These are phyloP conservation scores for Apiotrichum domesticum DNA, from an alignment of 1,284 basidiomycete genomes.

Conservation along the genomic window DNA sequence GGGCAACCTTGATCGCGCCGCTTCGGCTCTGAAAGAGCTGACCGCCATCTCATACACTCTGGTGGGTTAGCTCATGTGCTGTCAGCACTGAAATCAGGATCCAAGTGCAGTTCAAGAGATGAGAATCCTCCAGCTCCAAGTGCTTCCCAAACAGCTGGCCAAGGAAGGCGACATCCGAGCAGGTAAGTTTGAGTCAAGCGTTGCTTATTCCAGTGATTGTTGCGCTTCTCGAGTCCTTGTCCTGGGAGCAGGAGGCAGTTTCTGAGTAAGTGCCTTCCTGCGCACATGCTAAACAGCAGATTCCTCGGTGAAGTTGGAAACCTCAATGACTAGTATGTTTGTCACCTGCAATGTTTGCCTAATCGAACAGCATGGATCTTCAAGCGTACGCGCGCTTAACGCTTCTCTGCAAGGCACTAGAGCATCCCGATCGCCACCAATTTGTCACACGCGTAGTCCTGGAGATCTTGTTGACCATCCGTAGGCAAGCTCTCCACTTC, in stretches of 20 bases:
- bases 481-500: constrained; percentile 1
- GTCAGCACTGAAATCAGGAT: background rate
- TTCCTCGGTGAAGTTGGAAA: constrained; percentile 3
- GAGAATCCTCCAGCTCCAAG: constrained; percentile 4
- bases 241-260: constrained; percentile 3
- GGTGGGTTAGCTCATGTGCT: background rate
- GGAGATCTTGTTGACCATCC: constrained; percentile 1
- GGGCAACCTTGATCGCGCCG: background rate
- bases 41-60: background rate
- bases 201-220: background rate
- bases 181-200: background rate
- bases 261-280: background rate
- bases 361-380: constrained; percentile 5
- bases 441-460: constrained; percentile 4
- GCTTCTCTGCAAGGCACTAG: background rate
- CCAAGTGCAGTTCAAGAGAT: constrained; percentile 3
- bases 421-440: background rate
- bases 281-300: background rate
- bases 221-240: background rate
- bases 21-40: background rate
- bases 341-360: background rate
- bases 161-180: constrained; percentile 2
- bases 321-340: background rate
- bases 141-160: constrained; percentile 2
- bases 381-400: background rate